Conservation (phyloP, 2,329 filamentous ascomycete genomes). For the Aspergillus eucalypticola region DNA sequence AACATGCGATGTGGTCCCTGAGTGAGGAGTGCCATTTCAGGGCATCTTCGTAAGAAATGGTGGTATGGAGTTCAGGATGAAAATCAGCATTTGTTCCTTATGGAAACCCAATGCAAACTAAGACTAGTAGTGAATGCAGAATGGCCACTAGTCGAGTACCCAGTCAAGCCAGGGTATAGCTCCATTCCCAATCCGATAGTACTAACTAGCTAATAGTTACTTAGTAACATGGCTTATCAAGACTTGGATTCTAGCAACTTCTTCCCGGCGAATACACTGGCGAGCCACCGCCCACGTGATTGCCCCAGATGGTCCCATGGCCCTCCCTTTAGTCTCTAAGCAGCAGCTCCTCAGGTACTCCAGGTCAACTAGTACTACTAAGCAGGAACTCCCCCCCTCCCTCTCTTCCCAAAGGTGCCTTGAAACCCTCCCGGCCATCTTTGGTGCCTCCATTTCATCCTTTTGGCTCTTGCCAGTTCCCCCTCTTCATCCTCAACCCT, state of each 20-base stretch:
- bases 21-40: no score
- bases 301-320: conserved; percentile 7
- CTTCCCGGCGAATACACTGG: not conserved
- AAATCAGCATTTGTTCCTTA: no score
- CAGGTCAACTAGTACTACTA: not conserved
- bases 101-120: no score
- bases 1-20: not conserved
- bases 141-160: not conserved
- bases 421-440: conserved; percentile 3
- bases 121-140: no score
- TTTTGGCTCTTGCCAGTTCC: not conserved
- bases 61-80: no score
- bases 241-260: conserved; percentile 18
- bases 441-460: not conserved
- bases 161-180: no score
- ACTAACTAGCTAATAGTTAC: not conserved
- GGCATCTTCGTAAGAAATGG: no score
- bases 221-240: not conserved
- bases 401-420: conserved; percentile 3
- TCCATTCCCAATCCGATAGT: no score
- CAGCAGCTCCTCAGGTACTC: conserved; percentile 6
- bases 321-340: conserved; percentile 3
- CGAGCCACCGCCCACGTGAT: conserved; percentile 21
- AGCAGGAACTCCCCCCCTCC: conserved; percentile 3
- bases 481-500: not conserved